phyloP scores from a whole-genome alignment of 139 green algal genomes.

The Pedinophyceae sp. region DNA sequence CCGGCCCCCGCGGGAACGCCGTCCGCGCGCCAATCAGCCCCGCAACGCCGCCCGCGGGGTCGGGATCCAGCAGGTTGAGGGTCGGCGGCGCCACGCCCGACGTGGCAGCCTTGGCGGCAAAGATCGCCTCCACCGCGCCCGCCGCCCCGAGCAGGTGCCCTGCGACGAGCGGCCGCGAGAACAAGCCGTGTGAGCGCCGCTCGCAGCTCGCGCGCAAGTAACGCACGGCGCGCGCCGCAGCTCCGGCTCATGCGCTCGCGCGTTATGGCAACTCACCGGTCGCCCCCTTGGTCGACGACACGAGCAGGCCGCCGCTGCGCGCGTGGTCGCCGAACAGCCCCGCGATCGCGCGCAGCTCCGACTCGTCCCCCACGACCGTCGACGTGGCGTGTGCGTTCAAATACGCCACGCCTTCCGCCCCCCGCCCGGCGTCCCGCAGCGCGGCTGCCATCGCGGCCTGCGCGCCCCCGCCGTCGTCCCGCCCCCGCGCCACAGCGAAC shows the following conservation, averaged over 20 bases:
- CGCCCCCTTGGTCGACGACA: constrained; percentile 76
- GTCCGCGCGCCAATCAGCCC: neutral
- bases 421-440: constrained; percentile 24
- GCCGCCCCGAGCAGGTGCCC: constrained; percentile 89
- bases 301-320: constrained; percentile 15
- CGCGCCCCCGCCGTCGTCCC: constrained; percentile 28
- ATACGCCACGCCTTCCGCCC: constrained; percentile 45
- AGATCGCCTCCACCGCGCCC: constrained; percentile 41
- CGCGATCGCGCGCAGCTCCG: constrained; percentile 52
- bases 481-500: constrained; percentile 80
- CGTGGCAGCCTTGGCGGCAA: constrained; percentile 24
- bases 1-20: neutral
- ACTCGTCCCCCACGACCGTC: constrained; percentile 57
- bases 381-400: constrained; percentile 85
- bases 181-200: neutral
- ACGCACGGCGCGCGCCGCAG: too few relatives aligned
- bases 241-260: too few relatives aligned
- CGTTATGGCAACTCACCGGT: too few relatives aligned
- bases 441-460: constrained; percentile 38
- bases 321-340: constrained; percentile 31
- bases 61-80: constrained; percentile 49
- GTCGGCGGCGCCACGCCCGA: constrained; percentile 45
- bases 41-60: constrained; percentile 16
- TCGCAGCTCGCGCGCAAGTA: neutral
- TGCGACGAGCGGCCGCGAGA: constrained; percentile 7